These are phyloP conservation scores for Akebia trifoliata DNA, from an alignment of 164 flowering plant species.

Conservation along the genomic window DNA sequence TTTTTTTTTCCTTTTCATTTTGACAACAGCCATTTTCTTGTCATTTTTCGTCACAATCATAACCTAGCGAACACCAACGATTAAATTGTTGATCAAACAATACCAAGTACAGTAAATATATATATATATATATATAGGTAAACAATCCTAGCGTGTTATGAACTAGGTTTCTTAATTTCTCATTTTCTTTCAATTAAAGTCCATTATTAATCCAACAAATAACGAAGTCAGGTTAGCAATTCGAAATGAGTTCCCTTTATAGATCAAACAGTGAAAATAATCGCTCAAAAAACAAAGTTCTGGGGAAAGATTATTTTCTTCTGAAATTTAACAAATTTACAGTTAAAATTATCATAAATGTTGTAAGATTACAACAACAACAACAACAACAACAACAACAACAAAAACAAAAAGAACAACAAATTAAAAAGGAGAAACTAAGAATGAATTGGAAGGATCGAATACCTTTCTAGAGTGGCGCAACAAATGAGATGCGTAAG, in stretches of 20 bases:
- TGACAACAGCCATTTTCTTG: too few species aligned
- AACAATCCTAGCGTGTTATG: not conserved
- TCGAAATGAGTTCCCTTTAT: not conserved
- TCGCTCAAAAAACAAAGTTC: not conserved
- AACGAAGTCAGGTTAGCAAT: not conserved
- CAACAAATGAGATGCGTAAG: not conserved
- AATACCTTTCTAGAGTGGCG: slow-evolving; percentile 2
- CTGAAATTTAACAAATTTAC: not conserved
- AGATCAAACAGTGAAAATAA: not conserved
- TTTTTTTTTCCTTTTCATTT: too few species aligned
- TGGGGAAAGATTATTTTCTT: not conserved
- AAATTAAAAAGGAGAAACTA: not conserved
- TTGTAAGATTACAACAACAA: not conserved
- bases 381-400: not conserved
- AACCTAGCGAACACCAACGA: too few species aligned
- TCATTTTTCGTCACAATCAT: too few species aligned
- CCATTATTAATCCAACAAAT: too few species aligned
- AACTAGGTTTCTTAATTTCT: not conserved
- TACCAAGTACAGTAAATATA: too few species aligned
- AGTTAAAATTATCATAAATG: not conserved
- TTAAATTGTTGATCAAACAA: too few species aligned
- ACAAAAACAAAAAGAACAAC: too few species aligned
- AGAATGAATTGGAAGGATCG: not conserved
- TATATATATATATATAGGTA: too few species aligned
- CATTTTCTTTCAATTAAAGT: too few species aligned